Conservation (phyloP, 2,329 filamentous ascomycete genomes). For the Sarocladiaceae sp. region DNA sequence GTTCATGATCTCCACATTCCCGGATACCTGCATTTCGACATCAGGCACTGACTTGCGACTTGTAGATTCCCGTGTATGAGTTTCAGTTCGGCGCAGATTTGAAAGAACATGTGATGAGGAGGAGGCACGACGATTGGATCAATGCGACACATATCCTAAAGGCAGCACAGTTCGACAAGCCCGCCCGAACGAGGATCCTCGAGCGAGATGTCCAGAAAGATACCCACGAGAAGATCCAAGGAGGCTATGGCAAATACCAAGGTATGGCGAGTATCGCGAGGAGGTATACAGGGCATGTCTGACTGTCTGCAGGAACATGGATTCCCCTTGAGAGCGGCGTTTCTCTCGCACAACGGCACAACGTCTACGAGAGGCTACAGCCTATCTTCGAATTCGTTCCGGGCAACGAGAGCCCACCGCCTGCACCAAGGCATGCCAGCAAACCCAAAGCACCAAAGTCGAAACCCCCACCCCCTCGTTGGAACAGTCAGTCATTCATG, state of each 20-base stretch:
- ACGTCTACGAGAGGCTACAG: conserved; percentile 72
- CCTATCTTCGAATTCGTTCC: conserved; percentile 87
- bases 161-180: conserved; percentile 95
- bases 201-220: conserved; percentile 97
- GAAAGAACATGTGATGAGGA: conserved; percentile 89
- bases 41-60: neutral
- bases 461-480: conserved; percentile 50
- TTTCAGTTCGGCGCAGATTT: conserved; percentile 75
- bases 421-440: conserved; percentile 85
- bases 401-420: conserved; percentile 82
- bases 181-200: conserved; percentile 85
- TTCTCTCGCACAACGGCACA: conserved; percentile 78
- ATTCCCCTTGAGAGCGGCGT: conserved; percentile 81
- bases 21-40: too few species aligned
- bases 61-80: conserved; percentile 88
- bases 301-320: conserved; percentile 67
- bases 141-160: conserved; percentile 99
- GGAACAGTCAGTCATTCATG: conserved; percentile 26
- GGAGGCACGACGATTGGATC: conserved; percentile 91
- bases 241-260: conserved; percentile 98
- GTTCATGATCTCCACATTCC: too few species aligned
- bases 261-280: conserved; percentile 39
- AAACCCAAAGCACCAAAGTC: conserved; percentile 71
- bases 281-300: neutral
- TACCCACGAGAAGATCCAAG: conserved; percentile 94